phyloP scores from a whole-genome alignment of 192 early-diverging fungal species.

The Jimgerdemannia flammicorona region DNA sequence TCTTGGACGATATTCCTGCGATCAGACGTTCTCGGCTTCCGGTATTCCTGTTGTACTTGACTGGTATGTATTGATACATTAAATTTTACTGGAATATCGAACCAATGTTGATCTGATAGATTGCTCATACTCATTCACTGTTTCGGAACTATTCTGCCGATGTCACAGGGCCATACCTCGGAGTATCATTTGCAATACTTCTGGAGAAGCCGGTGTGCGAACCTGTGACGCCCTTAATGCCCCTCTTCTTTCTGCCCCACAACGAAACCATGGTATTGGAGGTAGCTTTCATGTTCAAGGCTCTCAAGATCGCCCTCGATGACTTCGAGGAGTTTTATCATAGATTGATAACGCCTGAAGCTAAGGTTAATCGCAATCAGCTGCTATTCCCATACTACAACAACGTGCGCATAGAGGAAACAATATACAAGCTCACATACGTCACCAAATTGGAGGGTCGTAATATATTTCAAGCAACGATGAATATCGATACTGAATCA shows the following conservation, averaged over 20 bases:
- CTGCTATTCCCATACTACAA: background rate
- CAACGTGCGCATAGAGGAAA: too few species aligned
- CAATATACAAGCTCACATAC: background rate
- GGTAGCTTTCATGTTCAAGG: background rate
- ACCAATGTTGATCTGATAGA: background rate
- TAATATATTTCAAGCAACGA: background rate
- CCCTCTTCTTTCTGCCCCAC: background rate
- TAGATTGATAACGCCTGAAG: background rate
- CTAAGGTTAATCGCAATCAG: background rate
- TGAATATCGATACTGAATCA: background rate
- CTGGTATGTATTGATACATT: background rate
- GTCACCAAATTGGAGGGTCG: background rate
- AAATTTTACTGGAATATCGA: background rate
- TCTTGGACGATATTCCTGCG: background rate
- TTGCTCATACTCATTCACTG: background rate
- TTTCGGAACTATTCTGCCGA: background rate
- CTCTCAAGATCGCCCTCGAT: background rate
- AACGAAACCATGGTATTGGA: background rate
- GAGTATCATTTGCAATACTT: background rate
- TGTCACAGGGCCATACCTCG: constrained; percentile 1
- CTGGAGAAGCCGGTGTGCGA: background rate
- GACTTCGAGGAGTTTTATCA: background rate
- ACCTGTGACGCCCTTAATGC: background rate
- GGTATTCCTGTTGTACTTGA: background rate
- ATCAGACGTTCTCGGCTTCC: background rate